Base-by-base conservation (phyloP, 495 filamentous ascomycete genomes). In the Penicillium turbatum region DNA sequence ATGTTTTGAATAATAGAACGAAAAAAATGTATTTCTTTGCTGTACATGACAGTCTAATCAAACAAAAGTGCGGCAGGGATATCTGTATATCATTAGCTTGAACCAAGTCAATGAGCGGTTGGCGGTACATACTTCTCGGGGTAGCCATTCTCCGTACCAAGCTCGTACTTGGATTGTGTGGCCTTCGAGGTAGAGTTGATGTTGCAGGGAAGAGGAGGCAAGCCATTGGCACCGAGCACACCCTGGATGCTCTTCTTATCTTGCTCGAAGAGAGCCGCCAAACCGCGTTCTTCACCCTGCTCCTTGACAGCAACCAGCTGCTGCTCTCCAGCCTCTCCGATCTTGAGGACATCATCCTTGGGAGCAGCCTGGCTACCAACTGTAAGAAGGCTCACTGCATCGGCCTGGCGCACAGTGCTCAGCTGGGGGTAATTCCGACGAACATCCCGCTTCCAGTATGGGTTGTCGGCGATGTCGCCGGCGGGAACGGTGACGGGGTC, bases 401-500 rank as follows among this genome's bases (percentile, higher is more conserved):
- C 87, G 15, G 81, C 84, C 75, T 96, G 93, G 41, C 73, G 86
- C 48, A 98, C 82, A 30, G 87, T 82, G 61, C 86, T 90, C 40
- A 87, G 77, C 51, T 78, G 79, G n/a, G 95, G 87, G 75, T 97
- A 98, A 63, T 78, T 82, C 62, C 95, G 84, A 43, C 93, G 87
- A 47, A 76, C 71, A 61, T 98, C 93, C 51, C 93, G 90, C 76
- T 95, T 95, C 89, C 90, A 98, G 82, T 98, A 98, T 35, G 93
- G 83, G 72, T 98, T 98, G 65, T 95, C 93, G 61, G 93, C 93
- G 57, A 98, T 83, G 70, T 99, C 93, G 50, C 83, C 91, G 2
- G 93, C 89, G n/a, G 95, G 93, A 0, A 88, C 31, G 11, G 92
- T 97, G 43, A 95, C 88, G 13, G 91, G 91, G 65, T 97, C 95